Percentiles rank a stretch among this genome's conserved stretches.
These are phyloP conservation scores for Xylogone sp. DNA, from an alignment of 2,329 filamentous ascomycete genomes.

Conservation along the genomic window DNA sequence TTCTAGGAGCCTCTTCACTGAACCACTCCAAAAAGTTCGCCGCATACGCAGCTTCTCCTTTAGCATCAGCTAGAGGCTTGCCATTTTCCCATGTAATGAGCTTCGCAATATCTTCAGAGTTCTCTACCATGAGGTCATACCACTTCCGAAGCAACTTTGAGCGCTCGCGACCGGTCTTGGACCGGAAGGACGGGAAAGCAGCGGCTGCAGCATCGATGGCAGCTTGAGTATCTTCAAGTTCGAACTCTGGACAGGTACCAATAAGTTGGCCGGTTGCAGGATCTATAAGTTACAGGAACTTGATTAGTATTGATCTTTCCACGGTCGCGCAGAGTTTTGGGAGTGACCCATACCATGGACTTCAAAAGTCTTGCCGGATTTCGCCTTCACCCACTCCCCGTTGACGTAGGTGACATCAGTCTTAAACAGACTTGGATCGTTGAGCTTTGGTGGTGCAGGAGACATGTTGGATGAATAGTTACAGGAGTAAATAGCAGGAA, in stretches of 20 bases:
- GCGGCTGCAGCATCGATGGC: conserved; percentile 81
- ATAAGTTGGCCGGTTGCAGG: conserved; percentile 79
- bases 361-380: conserved; percentile 88
- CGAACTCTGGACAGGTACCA: conserved; percentile 82
- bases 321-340: not conserved
- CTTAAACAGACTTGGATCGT: conserved; percentile 79
- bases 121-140: conserved; percentile 77
- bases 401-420: conserved; percentile 80
- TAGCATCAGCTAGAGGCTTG: conserved; percentile 74
- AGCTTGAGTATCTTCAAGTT: conserved; percentile 68
- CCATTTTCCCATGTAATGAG: conserved; percentile 90
- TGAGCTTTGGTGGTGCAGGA: conserved; percentile 52
- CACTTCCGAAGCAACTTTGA: conserved; percentile 72
- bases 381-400: conserved; percentile 83
- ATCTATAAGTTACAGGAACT: conserved; percentile 44
- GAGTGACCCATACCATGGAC: conserved; percentile 56
- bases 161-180: conserved; percentile 70
- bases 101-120: conserved; percentile 74
- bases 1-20: conserved; percentile 70
- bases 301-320: not conserved
- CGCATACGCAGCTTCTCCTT: conserved; percentile 68
- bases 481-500: conserved; percentile 17
- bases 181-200: conserved; percentile 69
- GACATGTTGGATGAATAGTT: conserved; percentile 20
- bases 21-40: conserved; percentile 80